A percentile compares a stretch with the other conserved stretches of the same genome.
Evolutionary conservation across 768 basidiomycete species (phyloP).

Genomic region (Favolaschia claudopus): DNA sequence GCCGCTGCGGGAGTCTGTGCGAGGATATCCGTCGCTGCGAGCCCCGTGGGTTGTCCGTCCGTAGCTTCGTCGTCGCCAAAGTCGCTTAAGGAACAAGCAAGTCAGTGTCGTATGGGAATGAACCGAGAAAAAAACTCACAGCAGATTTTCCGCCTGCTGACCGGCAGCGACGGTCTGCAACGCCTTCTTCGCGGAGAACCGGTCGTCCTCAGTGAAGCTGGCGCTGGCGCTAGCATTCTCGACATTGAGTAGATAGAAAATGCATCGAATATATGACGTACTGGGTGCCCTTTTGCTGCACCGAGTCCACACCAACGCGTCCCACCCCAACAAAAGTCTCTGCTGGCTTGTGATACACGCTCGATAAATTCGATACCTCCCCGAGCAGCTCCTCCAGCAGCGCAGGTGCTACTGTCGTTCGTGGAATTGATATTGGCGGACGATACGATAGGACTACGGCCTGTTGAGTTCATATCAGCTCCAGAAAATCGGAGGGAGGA

Average conservation of each 20-base stretch:
- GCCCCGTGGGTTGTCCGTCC: conserved; percentile 73
- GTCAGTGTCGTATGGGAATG: not conserved
- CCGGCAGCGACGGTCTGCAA: conserved; percentile 90
- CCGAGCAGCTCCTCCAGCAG: conserved; percentile 91
- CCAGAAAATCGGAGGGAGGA: not conserved
- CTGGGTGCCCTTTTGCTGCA: conserved; percentile 68
- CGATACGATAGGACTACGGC: conserved; percentile 90
- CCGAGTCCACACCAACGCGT: conserved; percentile 82
- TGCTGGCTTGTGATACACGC: conserved; percentile 97
- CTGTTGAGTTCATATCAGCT: conserved; percentile 32
- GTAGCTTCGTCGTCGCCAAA: conserved; percentile 78
- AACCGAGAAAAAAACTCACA: conserved; percentile 49
- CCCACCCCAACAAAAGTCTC: conserved; percentile 96
- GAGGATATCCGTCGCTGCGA: conserved; percentile 80
- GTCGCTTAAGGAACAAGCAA: conserved; percentile 52
- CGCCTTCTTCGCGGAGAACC: conserved; percentile 78
- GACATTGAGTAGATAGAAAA: conserved; percentile 4
- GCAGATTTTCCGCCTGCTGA: conserved; percentile 92
- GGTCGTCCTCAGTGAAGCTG: conserved; percentile 56
- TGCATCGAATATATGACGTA: conserved; percentile 42
- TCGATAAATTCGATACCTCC: conserved; percentile 89
- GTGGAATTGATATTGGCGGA: conserved; percentile 92
- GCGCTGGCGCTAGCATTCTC: not conserved
- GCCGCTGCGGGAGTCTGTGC: conserved; percentile 72
- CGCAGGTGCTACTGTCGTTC: conserved; percentile 88